These are phyloP conservation scores for Russula lepida DNA, from an alignment of 768 basidiomycete genomes.

Conservation along the genomic window DNA sequence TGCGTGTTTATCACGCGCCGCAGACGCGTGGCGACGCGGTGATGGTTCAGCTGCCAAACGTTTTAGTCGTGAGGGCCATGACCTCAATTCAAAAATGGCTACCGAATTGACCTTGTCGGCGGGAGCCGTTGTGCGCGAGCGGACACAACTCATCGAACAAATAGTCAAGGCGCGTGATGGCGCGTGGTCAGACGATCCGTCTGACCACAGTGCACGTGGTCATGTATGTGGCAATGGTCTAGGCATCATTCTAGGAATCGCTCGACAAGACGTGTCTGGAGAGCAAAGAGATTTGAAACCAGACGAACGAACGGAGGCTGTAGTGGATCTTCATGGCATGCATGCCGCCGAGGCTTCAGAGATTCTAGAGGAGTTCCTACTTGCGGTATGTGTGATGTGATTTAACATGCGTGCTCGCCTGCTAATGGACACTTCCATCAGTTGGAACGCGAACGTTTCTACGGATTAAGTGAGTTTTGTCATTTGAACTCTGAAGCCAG, in stretches of 20 bases:
- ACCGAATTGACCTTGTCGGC: constrained; percentile 82
- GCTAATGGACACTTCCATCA: constrained; percentile 25
- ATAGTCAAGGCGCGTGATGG: constrained; percentile 65
- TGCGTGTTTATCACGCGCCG: constrained; percentile 88
- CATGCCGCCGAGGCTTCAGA: constrained; percentile 92
- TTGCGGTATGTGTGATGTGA: constrained; percentile 55
- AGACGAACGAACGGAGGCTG: constrained; percentile 85
- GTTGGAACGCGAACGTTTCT: constrained; percentile 83
- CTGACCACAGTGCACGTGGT: constrained; percentile 68
- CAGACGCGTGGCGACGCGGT: constrained; percentile 91
- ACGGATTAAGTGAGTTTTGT: constrained; percentile 62
- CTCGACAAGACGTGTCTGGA: constrained; percentile 41
- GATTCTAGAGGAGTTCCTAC: constrained; percentile 80
- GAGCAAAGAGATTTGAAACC: constrained; percentile 51
- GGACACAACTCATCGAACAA: constrained; percentile 65
- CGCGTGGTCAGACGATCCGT: constrained; percentile 75
- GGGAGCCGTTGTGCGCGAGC: constrained; percentile 73
- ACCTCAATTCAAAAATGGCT: constrained; percentile 86
- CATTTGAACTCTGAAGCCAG: background rate
- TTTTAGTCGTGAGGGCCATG: constrained; percentile 90
- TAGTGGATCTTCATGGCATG: constrained; percentile 88
- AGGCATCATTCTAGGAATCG: constrained; percentile 85
- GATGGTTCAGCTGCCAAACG: constrained; percentile 94
- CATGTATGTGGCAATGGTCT: constrained; percentile 70
- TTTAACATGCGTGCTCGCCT: background rate